These are phyloP conservation scores for Lentithecium fluviatile DNA, from an alignment of 495 filamentous ascomycete genomes.

Conservation along the genomic window DNA sequence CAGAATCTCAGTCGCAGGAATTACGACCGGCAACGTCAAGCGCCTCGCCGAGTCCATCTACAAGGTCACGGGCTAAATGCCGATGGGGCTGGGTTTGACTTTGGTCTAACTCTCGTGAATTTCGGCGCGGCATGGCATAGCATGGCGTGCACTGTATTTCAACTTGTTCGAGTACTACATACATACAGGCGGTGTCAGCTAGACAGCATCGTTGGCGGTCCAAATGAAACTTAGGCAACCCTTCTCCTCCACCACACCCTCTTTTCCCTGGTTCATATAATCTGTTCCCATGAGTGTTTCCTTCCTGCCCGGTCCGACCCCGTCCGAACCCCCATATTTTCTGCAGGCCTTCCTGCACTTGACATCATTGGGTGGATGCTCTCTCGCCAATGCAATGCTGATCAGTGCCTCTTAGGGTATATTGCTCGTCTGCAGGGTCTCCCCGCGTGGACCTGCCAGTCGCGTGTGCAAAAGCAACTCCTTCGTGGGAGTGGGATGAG, in stretches of 20 bases:
- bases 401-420: background rate
- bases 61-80: conserved; percentile 72
- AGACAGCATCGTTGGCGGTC: background rate
- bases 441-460: background rate
- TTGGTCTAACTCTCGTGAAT: background rate
- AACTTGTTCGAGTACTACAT: conserved; percentile 19
- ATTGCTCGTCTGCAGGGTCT: background rate
- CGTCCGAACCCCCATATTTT: background rate
- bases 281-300: background rate
- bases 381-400: background rate
- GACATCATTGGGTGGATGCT: background rate
- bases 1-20: conserved; percentile 94
- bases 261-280: no score
- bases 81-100: background rate
- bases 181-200: background rate
- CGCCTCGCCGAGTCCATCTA: conserved; percentile 92
- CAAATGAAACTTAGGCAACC: background rate
- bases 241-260: no score
- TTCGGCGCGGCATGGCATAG: conserved; percentile 14
- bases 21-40: conserved; percentile 89
- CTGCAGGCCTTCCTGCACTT: background rate
- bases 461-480: background rate
- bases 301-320: background rate
- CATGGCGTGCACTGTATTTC: conserved; percentile 29
- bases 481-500: background rate